Evolutionary conservation across 345 rosid species (phyloP), one percentile per base, ranked within the genome.

Genomic region (Bruguiera gymnorhiza): DNA sequence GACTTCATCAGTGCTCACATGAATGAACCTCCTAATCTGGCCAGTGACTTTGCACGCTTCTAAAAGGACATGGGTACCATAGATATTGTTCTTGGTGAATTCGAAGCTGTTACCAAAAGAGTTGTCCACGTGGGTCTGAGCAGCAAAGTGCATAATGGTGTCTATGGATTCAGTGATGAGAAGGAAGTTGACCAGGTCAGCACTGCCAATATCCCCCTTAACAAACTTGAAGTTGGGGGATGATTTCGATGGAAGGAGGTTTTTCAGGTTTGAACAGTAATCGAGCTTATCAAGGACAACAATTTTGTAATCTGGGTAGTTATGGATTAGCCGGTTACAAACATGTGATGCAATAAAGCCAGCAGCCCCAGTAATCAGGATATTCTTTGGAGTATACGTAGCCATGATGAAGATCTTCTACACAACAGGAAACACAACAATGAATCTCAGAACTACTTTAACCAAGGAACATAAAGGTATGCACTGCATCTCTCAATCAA

Each of bases 1-100:
- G 5, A 91, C 97, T 76, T 91, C 97, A 72, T 91, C 97, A 10
- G 97, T 91, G 78, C 97, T 91, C 9, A 91, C 97, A 68, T 91
- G 97, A 69, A 91, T 91, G 73, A 91, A 91, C 81, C 97, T 88
- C 88, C 79, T 74, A 50, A 91, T 83, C 86, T 85, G 93, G 57
- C 97, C 97, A 70, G 97, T 91, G 23, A 91, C 97, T 78, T 91
- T 91, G 76, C 97, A 89, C 30, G 97, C 97, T 71, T 91, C 97
- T 24, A 91, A 81, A 52, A 91, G 91, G 19, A 91, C 97, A 72
- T 89, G 97, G 60, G 97, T 91, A 5, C 97, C 96, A 19, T 91
- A 91, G 51, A 91, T 87, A 66, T 89, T 92, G 77, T 88, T 92
- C 84, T 88, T 89, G 60, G 97, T 92, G 24, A 92, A 92, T 90